A percentile compares a stretch with the other conserved stretches of the same genome.
phyloP scores from a whole-genome alignment of 1,139 yeast species.

The Taphrina flavorubra region DNA sequence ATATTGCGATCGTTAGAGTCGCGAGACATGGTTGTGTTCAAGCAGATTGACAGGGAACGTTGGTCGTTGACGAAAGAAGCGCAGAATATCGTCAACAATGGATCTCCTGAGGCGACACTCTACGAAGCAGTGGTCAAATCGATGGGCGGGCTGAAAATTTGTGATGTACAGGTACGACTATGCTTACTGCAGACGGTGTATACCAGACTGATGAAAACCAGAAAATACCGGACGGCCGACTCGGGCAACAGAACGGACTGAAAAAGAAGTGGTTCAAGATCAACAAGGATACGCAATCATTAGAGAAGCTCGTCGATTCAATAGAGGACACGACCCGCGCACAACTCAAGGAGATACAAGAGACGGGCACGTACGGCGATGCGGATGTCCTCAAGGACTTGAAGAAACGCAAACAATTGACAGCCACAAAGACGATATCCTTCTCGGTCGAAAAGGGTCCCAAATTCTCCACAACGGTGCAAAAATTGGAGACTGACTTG shows the following conservation, averaged over 20 bases:
- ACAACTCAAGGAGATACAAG: constrained; percentile 64
- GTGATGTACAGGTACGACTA: constrained; percentile 64
- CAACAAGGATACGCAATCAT: constrained; percentile 78
- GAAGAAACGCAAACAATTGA: constrained; percentile 88
- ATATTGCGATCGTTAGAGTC: constrained; percentile 87
- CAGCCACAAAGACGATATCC: constrained; percentile 65
- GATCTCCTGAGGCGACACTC: constrained; percentile 89
- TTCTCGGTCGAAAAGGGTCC: constrained; percentile 79
- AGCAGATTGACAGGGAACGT: constrained; percentile 73
- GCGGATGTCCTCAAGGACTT: constrained; percentile 78
- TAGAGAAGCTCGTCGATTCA: constrained; percentile 60
- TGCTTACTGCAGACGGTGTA: no score
- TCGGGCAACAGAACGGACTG: constrained; percentile 98
- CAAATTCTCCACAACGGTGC: constrained; percentile 80
- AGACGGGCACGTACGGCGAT: constrained; percentile 61
- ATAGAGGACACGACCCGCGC: constrained; percentile 70
- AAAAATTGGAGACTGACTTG: constrained; percentile 86
- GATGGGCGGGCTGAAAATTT: constrained; percentile 77
- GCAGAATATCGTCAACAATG: constrained; percentile 71
- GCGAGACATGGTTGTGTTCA: constrained; percentile 76
- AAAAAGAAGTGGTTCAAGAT: constrained; percentile 86
- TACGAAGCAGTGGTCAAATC: constrained; percentile 75
- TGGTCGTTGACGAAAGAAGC: constrained; percentile 83
- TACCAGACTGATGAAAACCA: not conserved
- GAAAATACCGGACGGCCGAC: constrained; percentile 71